Conservation (phyloP, 2,329 filamentous ascomycete species). For the Epichloe typhina region DNA sequence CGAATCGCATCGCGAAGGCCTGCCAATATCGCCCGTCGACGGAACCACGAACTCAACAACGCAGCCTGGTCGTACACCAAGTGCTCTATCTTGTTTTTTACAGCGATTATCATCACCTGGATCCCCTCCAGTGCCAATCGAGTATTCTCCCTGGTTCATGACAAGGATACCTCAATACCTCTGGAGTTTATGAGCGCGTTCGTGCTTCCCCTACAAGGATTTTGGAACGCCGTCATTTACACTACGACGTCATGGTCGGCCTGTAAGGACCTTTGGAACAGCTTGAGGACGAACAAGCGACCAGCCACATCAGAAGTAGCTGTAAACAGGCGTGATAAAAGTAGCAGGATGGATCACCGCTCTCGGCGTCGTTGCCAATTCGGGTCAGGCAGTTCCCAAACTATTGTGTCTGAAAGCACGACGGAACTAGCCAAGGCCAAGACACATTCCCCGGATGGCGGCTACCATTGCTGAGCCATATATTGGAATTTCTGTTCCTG, state of each 20-base stretch:
- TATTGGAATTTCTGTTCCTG: not conserved
- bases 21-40: slow-evolving; percentile 20
- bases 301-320: slow-evolving; percentile 23
- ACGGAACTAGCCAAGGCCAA: slow-evolving; percentile 32
- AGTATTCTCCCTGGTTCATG: slow-evolving; percentile 53
- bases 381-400: slow-evolving; percentile 20
- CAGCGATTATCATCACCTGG: slow-evolving; percentile 60
- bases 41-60: slow-evolving; percentile 41
- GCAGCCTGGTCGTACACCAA: slow-evolving; percentile 59
- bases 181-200: slow-evolving; percentile 60
- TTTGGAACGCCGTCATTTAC: slow-evolving; percentile 77
- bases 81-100: slow-evolving; percentile 58
- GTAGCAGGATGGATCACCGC: not conserved
- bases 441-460: slow-evolving; percentile 22
- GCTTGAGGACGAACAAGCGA: slow-evolving; percentile 19
- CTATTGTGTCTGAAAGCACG: slow-evolving; percentile 37
- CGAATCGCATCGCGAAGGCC: slow-evolving; percentile 10
- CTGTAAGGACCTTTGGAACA: slow-evolving; percentile 35
- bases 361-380: slow-evolving; percentile 13
- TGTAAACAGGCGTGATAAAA: slow-evolving; percentile 9
- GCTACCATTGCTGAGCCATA: not conserved
- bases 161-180: slow-evolving; percentile 35
- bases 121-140: slow-evolving; percentile 61
- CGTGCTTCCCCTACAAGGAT: slow-evolving; percentile 69
- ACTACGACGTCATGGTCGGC: slow-evolving; percentile 54